Base-by-base conservation (phyloP, 371 early-diverging fungal species). In the Actinomortierella wolfii region DNA sequence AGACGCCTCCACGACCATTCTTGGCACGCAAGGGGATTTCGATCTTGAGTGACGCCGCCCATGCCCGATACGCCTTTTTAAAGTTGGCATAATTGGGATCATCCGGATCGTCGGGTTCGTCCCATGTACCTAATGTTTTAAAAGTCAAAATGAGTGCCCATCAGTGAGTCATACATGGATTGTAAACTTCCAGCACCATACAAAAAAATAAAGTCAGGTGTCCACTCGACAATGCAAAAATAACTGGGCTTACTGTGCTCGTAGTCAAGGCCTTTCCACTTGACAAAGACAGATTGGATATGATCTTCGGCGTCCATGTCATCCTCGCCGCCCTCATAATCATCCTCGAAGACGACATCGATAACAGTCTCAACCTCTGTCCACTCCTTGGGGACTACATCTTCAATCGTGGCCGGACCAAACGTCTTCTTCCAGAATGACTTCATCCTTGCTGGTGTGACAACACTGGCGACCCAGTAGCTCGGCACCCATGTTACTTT, bases 401-500 rank as follows among this genome's bases (percentile, higher is more conserved):
- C 79, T 5, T 74, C 66, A 41, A 56, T 18, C 13, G 56, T 28
- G 20, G 62, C 26, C 39, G 64, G 42, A 23, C 59, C 43, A 44
- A 40, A 23, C 15, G 48, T 34, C 67, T 46, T 44, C 56, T 64
- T 59, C 76, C 69, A 54, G 49, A 47, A 70, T 17, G 77, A 76
- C 45, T 68, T 65, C 24, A 64, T 55, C 52, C 71, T 71, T 40
- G 66, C 56, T 1, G 52, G 40, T 0, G 77, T 47, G 9, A 61
- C 54, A 7, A 64, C 64, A 14, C 67, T 57, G 15, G 62, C 59
- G 15, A 81, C 55, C 83, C 84, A 86, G 28, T 59, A 64, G 9
- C 61, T 59, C n/a, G 83, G 68, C 7, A 87, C 86, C 89, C 89
- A 89, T 17, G 65, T 66, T 6, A 81, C 54, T 54, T 85, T 82